Percentiles rank a stretch among this genome's conserved stretches.
phyloP scores from a whole-genome alignment of 2,329 filamentous ascomycete genomes.

The Colletotrichum musae region DNA sequence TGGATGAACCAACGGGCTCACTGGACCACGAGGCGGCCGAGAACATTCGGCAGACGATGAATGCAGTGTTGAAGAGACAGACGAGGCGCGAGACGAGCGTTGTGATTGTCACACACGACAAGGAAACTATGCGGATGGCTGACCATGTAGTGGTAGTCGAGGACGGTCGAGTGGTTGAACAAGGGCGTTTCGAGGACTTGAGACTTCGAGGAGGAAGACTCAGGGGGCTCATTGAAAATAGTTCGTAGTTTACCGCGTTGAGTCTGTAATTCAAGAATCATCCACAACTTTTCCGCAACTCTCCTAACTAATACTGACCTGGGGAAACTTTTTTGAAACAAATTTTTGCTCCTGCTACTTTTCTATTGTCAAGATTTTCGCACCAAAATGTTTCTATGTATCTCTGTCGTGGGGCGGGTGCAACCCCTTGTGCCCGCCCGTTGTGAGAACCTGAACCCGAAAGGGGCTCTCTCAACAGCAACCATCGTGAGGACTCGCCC shows the following conservation, averaged over 20 bases:
- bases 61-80: conserved; percentile 59
- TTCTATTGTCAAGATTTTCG: too few species aligned
- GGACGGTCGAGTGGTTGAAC: conserved; percentile 75
- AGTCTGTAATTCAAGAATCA: not conserved
- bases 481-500: too few species aligned
- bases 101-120: conserved; percentile 85
- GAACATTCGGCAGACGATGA: conserved; percentile 75
- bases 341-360: too few species aligned
- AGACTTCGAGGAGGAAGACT: conserved; percentile 60
- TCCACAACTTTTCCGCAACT: too few species aligned
- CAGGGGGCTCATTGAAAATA: conserved; percentile 61
- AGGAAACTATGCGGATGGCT: conserved; percentile 88
- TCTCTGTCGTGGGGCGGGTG: too few species aligned
- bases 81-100: conserved; percentile 70
- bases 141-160: conserved; percentile 81
- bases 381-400: too few species aligned
- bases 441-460: too few species aligned
- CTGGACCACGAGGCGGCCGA: conserved; percentile 80
- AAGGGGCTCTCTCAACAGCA: too few species aligned
- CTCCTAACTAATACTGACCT: too few species aligned
- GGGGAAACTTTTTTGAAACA: too few species aligned
- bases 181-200: conserved; percentile 77
- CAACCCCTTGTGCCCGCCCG: too few species aligned
- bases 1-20: conserved; percentile 90
- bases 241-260: not conserved